Base-by-base conservation (phyloP, 2,329 filamentous ascomycete species). In the Aspergillus ruber region DNA sequence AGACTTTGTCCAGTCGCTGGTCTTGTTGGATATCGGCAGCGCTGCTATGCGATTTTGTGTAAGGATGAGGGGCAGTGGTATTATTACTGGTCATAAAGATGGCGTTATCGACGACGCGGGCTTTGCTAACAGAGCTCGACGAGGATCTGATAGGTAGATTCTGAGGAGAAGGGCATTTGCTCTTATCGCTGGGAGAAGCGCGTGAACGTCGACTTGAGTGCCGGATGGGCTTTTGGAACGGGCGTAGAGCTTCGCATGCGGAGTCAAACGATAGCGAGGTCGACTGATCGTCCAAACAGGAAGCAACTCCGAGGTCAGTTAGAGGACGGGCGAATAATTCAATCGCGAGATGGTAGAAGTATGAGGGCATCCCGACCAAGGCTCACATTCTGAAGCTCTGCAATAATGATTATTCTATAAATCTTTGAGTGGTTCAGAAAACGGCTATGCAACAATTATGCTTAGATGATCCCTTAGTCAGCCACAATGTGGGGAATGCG, bases 1-100 rank as follows among this genome's bases (percentile, higher is more conserved):
- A 80, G 45, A 97, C 78, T n/a, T 75, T 76, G 40, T 85, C 87
- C 65, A 94, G 89, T 45, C 93, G 79, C 84, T 88, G 91, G 67
- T 97, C 91, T 46, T 69, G 50, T 39, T 61, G 46, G 25, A 63
- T 49, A 36, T 50, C 41, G 39, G 49, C 42, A 35, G 56, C 43
- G 50, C 38, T 51, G 18, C 49, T 55, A 12, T 52, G 43, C 27
- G 53, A 56, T 33, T 41, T 50, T 6, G 49, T 58, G 53, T 25
- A 66, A 61, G 36, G 46, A 36, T 40, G 45, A 38, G 51, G 42
- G 45, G 50, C 45, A 42, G 44, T 13, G 20, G 43, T 39, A 39
- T n/a, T 46, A 7, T 35, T 18, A 18, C 35, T 45, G 39, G 49
- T 15, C 6, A 33, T 39, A 35, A 33, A 21, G 27, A n/a, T 45